These are phyloP conservation scores for Hyaloscypha hepaticicola DNA, from an alignment of 495 filamentous ascomycete genomes.

Conservation along the genomic window DNA sequence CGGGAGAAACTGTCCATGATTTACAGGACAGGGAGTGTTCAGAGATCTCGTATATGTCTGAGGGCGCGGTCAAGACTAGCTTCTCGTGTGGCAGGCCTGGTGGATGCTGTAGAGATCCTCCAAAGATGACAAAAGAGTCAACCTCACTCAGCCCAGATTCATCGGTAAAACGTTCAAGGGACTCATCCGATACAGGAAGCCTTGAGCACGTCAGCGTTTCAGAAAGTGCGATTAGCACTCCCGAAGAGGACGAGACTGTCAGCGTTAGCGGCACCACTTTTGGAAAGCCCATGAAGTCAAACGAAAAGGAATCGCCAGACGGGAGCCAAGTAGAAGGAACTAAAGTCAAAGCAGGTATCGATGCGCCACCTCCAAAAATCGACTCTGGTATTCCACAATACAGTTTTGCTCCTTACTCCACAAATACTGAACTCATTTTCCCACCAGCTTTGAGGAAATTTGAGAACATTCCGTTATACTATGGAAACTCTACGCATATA, in stretches of 20 bases:
- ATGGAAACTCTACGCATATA: slow-evolving; percentile 39
- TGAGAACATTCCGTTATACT: slow-evolving; percentile 34
- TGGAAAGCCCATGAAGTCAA: slow-evolving; percentile 34
- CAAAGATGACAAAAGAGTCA: slow-evolving; percentile 13
- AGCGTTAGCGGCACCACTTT: slow-evolving; percentile 30
- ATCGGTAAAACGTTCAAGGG: slow-evolving; percentile 5
- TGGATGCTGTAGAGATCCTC: slow-evolving; percentile 40
- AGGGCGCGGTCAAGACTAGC: slow-evolving; percentile 11
- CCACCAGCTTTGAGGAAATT: slow-evolving; percentile 36
- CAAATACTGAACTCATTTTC: slow-evolving; percentile 40
- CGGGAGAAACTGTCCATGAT: not conserved
- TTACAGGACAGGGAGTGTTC: not conserved
- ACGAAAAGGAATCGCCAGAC: slow-evolving; percentile 18
- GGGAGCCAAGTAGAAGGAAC: slow-evolving; percentile 8
- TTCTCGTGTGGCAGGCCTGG: slow-evolving; percentile 39
- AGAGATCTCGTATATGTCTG: slow-evolving; percentile 19
- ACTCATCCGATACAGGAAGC: slow-evolving; percentile 17
- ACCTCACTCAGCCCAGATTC: not conserved
- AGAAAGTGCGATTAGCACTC: slow-evolving; percentile 9
- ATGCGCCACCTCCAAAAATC: slow-evolving; percentile 15
- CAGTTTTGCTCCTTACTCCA: slow-evolving; percentile 37
- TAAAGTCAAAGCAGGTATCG: slow-evolving; percentile 24
- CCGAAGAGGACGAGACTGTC: slow-evolving; percentile 15
- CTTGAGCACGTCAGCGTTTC: not conserved
- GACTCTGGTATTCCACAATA: slow-evolving; percentile 30